These are phyloP conservation scores for Malassezia cuniculi DNA, from an alignment of 1,284 basidiomycete species.

Conservation along the genomic window DNA sequence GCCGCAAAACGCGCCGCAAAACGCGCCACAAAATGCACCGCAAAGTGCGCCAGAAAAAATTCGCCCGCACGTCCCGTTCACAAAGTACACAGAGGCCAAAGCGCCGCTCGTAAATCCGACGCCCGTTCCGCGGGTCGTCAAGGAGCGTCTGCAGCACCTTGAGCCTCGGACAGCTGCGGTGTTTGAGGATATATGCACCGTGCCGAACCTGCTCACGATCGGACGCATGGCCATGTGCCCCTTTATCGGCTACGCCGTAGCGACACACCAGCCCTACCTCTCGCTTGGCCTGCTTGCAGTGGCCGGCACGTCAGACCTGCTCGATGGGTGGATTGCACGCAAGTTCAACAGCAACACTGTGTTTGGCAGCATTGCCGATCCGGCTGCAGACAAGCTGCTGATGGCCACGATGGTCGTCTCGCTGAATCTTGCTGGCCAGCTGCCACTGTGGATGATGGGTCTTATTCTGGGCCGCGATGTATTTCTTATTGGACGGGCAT, in stretches of 20 bases:
- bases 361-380: constrained; percentile 85
- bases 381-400: constrained; percentile 87
- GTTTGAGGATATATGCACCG: constrained; percentile 48
- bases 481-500: constrained; percentile 72
- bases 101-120: no score
- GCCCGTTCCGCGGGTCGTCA: no score
- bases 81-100: no score
- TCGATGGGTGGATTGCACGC: constrained; percentile 80
- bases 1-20: no score
- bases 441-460: constrained; percentile 71
- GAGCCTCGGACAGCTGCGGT: background rate
- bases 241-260: constrained; percentile 75
- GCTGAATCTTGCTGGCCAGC: constrained; percentile 64
- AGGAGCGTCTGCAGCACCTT: no score
- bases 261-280: constrained; percentile 65
- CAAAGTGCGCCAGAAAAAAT: no score
- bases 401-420: constrained; percentile 89
- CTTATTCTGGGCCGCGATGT: constrained; percentile 83
- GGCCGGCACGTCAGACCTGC: constrained; percentile 78
- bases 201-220: constrained; percentile 79
- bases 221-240: constrained; percentile 79
- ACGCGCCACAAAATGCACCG: no score
- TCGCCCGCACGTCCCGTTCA: no score
- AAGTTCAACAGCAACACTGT: constrained; percentile 60
- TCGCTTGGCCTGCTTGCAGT: constrained; percentile 73